Evolutionary conservation across 148 eudicot genomes (phyloP).

Genomic region (Bassia scoparia): DNA sequence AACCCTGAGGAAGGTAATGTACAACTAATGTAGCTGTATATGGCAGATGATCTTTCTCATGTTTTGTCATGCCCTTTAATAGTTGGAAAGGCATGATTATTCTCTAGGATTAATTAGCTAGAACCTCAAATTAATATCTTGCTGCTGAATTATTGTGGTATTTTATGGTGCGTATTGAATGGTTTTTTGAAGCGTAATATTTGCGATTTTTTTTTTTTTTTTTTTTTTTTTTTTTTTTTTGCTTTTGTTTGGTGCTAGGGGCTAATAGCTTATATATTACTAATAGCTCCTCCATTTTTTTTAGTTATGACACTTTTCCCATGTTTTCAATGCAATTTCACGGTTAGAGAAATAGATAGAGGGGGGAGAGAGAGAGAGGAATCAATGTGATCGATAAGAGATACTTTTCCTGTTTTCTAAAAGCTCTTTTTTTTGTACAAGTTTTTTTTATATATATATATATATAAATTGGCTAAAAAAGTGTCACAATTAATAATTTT

Average conservation of each 20-base stretch:
- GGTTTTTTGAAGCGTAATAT: not conserved
- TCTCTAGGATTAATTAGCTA: conserved; percentile 10
- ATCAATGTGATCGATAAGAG: too few species aligned
- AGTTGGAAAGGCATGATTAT: conserved; percentile 17
- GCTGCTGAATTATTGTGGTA: conserved; percentile 7
- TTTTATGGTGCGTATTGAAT: conserved; percentile 8
- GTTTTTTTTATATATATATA: too few species aligned
- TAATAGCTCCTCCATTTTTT: too few species aligned
- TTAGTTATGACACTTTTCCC: too few species aligned
- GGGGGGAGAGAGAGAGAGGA: too few species aligned
- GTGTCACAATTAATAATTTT: too few species aligned
- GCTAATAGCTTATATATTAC: not conserved
- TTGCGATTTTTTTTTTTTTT: not conserved
- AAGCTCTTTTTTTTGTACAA: too few species aligned
- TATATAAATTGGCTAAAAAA: too few species aligned
- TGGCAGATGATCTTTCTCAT: conserved; percentile 3
- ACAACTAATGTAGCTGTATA: conserved; percentile 19
- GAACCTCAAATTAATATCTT: not conserved
- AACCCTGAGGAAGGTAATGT: conserved; percentile 24
- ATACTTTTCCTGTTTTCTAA: too few species aligned
- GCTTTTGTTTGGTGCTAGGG: too few species aligned
- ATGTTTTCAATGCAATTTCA: too few species aligned
- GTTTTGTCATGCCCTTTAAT: conserved; percentile 14
- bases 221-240: not conserved
- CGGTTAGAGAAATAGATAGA: too few species aligned